These are phyloP conservation scores for Trichomonas gallinae DNA, from an alignment of 208 protist species.

Conservation along the genomic window DNA sequence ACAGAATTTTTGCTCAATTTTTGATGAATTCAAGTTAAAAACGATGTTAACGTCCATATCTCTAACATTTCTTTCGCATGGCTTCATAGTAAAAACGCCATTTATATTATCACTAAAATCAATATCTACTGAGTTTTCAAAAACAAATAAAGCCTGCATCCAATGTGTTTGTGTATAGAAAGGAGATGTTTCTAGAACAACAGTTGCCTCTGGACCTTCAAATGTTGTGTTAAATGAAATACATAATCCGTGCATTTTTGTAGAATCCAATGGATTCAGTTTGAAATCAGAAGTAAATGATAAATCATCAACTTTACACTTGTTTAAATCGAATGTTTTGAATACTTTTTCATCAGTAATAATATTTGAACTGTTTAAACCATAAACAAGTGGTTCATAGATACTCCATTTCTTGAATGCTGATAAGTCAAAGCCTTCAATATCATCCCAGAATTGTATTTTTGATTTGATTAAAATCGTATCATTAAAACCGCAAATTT, in stretches of 20 bases:
- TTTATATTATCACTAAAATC: conserved; percentile 53
- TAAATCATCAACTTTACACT: conserved; percentile 42
- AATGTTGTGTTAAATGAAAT: conserved; percentile 60
- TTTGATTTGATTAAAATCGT: conserved; percentile 26
- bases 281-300: conserved; percentile 38
- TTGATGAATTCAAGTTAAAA: no score
- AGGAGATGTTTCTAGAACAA: conserved; percentile 51
- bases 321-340: conserved; percentile 46
- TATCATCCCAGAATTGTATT: conserved; percentile 33
- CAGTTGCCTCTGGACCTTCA: conserved; percentile 43
- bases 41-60: conserved; percentile 68
- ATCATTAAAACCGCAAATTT: conserved; percentile 39
- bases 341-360: conserved; percentile 43
- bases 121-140: conserved; percentile 65
- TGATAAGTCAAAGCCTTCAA: conserved; percentile 47
- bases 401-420: conserved; percentile 25
- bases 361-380: conserved; percentile 45
- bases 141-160: conserved; percentile 86
- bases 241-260: conserved; percentile 57
- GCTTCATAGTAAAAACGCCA: conserved; percentile 60
- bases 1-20: no score
- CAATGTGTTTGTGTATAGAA: conserved; percentile 62
- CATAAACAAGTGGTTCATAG: conserved; percentile 60
- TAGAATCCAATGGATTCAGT: conserved; percentile 41
- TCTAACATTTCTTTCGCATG: conserved; percentile 68